Evolutionary conservation across 2,329 filamentous ascomycete genomes (phyloP), one percentile per base, ranked within the genome.

Genomic region (Chalara sp.): DNA sequence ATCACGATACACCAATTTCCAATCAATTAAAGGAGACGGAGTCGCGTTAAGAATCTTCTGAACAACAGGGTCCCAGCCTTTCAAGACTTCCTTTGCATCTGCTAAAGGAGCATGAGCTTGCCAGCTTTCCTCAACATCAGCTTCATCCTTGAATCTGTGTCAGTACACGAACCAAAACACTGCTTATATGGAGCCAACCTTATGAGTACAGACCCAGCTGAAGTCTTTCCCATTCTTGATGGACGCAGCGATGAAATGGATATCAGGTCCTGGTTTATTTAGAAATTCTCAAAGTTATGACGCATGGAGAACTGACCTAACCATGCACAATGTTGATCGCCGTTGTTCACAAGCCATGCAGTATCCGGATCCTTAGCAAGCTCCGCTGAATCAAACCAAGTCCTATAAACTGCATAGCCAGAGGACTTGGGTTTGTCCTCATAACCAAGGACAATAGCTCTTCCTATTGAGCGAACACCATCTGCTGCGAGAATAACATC

Each of bases 141-240:
- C 67, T n/a, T 71, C 68, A 30, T 61, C 57, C 58, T 59, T 10
- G 21, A 21, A 21, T 21, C 54, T 47, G 8, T 43, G 6, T 43
- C 41, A 43, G 41, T 43, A 21, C 21, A 21, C 21, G 21, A 21
- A 21, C 21, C 21, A 21, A 21, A 21, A 21, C 21, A 21, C 21
- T 21, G 21, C 21, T 21, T 21, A 21, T 21, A 21, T 21, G n/a
- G 12, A 45, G 58, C 60, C 50, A 53, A 72, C 70, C 53, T 69
- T 72, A 56, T 76, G 73, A 32, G 78, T 79, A 48, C 75, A 74
- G 5, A 78, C 76, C 76, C 76, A 79, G 49, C 69, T 74, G 55
- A 79, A 73, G 53, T 78, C 75, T 45, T 70, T 69, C 6, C 75
- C 75, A 35, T 70, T 68, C 61, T 79, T 78, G 51, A 79, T 71